phyloP scores from a whole-genome alignment of 257 asterid species.

The Salvia rosmarinus region DNA sequence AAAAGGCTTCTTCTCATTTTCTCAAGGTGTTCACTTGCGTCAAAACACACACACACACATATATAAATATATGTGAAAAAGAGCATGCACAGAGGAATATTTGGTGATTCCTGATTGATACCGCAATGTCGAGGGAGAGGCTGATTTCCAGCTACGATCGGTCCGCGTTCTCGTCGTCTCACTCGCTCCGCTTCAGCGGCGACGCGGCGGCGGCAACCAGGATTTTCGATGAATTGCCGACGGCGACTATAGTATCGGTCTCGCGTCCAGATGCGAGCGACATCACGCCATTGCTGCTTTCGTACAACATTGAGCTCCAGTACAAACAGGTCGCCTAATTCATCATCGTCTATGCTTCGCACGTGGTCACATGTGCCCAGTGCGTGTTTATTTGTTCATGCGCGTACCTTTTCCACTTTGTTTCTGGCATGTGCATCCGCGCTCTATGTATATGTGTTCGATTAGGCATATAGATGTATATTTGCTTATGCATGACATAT shows the following conservation, averaged over 20 bases:
- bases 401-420: neutral
- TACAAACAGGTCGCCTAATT: conserved; percentile 68
- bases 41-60: neutral
- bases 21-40: neutral
- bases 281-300: conserved; percentile 82
- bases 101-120: conserved; percentile 28
- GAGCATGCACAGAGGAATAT: conserved; percentile 28
- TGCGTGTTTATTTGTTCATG: neutral
- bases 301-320: conserved; percentile 78
- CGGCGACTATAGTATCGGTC: conserved; percentile 64
- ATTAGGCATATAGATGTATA: neutral
- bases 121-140: conserved; percentile 75
- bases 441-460: conserved; percentile 17
- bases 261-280: conserved; percentile 84
- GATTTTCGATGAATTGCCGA: conserved; percentile 85
- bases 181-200: conserved; percentile 51
- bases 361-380: conserved; percentile 27
- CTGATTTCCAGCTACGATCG: conserved; percentile 48
- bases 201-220: conserved; percentile 41
- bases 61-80: neutral
- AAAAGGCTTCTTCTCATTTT: neutral
- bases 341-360: too few species aligned
- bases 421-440: conserved; percentile 14
- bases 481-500: conserved; percentile 11
- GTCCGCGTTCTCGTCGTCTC: conserved; percentile 54